Conservation (phyloP, 2,329 filamentous ascomycete genomes). For the Alternaria brassicae region DNA sequence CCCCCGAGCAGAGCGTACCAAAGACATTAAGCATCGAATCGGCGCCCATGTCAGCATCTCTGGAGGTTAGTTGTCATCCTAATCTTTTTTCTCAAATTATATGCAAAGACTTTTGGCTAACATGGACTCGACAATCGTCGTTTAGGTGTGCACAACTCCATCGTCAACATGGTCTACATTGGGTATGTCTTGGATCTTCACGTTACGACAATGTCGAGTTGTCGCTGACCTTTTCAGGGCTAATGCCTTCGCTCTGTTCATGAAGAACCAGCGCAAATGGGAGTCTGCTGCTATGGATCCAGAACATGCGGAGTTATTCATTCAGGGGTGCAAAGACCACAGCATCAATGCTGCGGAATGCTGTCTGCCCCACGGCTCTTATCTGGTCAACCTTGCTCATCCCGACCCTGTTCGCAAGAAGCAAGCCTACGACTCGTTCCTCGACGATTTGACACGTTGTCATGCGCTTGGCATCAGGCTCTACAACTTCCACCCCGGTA, state of each 20-base stretch:
- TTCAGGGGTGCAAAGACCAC: constrained; percentile 70
- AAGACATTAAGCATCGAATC: constrained; percentile 79
- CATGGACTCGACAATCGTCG: constrained; percentile 22
- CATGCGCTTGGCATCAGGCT: constrained; percentile 83
- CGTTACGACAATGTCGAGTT: not conserved
- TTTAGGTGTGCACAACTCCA: constrained; percentile 84
- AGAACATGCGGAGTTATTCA: constrained; percentile 73
- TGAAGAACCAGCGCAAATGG: constrained; percentile 98
- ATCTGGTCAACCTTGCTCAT: constrained; percentile 94
- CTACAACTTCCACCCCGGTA: constrained; percentile 99
- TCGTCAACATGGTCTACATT: constrained; percentile 78
- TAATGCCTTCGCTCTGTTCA: constrained; percentile 92
- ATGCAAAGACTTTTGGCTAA: constrained; percentile 22
- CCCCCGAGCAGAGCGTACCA: constrained; percentile 74
- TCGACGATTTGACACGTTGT: constrained; percentile 87
- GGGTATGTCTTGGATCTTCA: constrained; percentile 55
- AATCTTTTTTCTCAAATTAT: not conserved
- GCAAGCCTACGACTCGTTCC: constrained; percentile 84
- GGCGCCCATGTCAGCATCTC: constrained; percentile 92
- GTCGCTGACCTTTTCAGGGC: constrained; percentile 60
- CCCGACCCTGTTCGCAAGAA: constrained; percentile 78
- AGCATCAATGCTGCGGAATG: constrained; percentile 74
- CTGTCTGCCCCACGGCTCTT: constrained; percentile 92
- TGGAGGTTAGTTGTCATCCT: constrained; percentile 67
- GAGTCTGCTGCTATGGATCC: constrained; percentile 76